Base-by-base conservation (phyloP, 2,329 filamentous ascomycete species). In the Fusarium austroafricanum region DNA sequence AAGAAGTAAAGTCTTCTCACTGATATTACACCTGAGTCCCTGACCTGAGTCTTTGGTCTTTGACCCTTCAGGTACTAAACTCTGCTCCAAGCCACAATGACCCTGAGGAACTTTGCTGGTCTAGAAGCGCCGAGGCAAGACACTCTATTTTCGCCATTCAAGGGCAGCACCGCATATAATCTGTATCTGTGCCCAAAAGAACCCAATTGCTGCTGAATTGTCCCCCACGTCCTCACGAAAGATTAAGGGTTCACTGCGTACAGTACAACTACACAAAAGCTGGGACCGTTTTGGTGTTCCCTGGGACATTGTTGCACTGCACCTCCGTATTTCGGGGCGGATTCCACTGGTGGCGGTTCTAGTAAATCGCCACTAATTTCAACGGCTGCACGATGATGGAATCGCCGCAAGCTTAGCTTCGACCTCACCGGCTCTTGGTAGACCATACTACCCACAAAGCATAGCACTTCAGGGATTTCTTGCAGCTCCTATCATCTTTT, bases 321-420 rank as follows among this genome's bases (percentile, higher is more conserved):
- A 56, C 58, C 37, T 56, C 39, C 53, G 38, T 59, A 51, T 23
- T 44, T 56, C 65, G 61, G 56, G 40, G 54, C 40, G 47, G 39
- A 47, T 40, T 62, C 31, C 42, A 39, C 44, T 50, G 49, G 49
- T 65, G 49, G 61, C 55, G 55, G 49, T 35, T 52, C 51, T 67
- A 69, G 50, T 44, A 14, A 45, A 64, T 59, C 57, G 66, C 66
- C 66, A 69, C 66, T 70, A 69, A 69, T 69, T 67, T 70, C 61
- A 69, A 69, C 66, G 66, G 66, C 66, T 68, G 65, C 66, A 68
- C 52, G 14, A 68, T 69, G 65, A 68, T 68, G 65, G 65, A 69
- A 62, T 67, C 55, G 18, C 28, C 50, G 42, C 38, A n/a, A 47
- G 38, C 38, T 44, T 61, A 55, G 54, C 54, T 59, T 49, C 31